A percentile compares a stretch with the other conserved stretches of the same genome.
Conservation (phyloP, 768 basidiomycete species). For the Hemileccinum rubropunctum region DNA sequence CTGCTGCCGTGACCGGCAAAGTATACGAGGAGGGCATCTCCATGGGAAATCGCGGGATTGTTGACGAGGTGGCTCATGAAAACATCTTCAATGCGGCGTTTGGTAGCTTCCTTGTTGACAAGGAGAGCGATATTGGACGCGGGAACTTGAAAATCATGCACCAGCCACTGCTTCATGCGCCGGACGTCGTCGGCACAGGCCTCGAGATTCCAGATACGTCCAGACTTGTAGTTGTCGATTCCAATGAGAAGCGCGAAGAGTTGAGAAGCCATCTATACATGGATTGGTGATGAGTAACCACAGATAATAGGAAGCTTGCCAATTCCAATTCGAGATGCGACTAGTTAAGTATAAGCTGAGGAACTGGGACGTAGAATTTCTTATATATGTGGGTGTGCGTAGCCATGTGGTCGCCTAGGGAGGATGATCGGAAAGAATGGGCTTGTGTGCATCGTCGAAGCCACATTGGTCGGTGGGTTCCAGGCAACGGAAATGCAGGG, state of each 20-base stretch:
- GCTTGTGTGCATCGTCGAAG: not conserved
- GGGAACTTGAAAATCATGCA: slow-evolving; percentile 55
- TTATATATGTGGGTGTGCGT: slow-evolving; percentile 18
- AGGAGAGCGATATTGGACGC: slow-evolving; percentile 55
- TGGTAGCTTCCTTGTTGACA: slow-evolving; percentile 57
- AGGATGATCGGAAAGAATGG: not conserved
- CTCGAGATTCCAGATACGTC: slow-evolving; percentile 61
- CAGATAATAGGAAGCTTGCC: slow-evolving; percentile 8
- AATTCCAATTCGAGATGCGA: slow-evolving; percentile 9
- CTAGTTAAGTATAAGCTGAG: slow-evolving; percentile 3
- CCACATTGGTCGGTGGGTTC: slow-evolving; percentile 3
- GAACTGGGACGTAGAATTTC: not conserved
- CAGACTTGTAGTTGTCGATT: slow-evolving; percentile 67
- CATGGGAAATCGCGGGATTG: slow-evolving; percentile 55
- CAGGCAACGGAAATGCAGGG: slow-evolving; percentile 21
- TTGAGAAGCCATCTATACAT: slow-evolving; percentile 39
- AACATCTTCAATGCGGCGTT: slow-evolving; percentile 54
- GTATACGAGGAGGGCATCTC: slow-evolving; percentile 65
- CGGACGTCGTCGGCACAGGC: slow-evolving; percentile 65
- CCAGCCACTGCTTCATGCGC: slow-evolving; percentile 55
- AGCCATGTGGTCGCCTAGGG: slow-evolving; percentile 5
- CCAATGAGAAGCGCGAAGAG: slow-evolving; percentile 68
- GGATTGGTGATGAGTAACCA: slow-evolving; percentile 6
- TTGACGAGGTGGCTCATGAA: slow-evolving; percentile 63
- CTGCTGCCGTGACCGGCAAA: slow-evolving; percentile 74